Conservation (phyloP, 768 basidiomycete species). For the Hericium coralloides region DNA sequence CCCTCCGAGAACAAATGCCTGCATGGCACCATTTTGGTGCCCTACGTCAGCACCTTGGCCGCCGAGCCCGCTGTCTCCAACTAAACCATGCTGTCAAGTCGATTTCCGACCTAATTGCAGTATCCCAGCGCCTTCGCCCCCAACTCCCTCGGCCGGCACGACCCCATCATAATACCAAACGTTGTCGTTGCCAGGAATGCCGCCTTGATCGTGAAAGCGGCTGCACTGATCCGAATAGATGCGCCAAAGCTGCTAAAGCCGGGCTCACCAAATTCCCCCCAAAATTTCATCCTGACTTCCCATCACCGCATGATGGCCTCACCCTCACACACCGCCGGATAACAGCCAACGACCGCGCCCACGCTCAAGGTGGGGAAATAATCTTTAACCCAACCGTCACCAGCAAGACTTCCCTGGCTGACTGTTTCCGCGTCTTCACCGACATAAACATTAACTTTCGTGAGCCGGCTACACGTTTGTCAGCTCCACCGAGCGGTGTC, state of each 20-base stretch:
- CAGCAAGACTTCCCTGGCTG: neutral
- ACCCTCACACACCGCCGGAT: neutral
- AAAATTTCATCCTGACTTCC: no score
- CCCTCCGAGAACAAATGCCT: slow-evolving; percentile 2
- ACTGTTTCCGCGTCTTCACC: neutral
- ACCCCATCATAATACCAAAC: no score
- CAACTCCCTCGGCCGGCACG: no score
- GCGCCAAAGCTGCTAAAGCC: neutral
- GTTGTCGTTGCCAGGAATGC: no score
- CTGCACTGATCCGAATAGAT: neutral
- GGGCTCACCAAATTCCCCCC: neutral
- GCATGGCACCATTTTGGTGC: slow-evolving; percentile 11
- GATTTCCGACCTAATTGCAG: no score
- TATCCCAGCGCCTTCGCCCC: no score
- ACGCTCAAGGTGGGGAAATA: neutral
- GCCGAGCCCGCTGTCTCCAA: neutral
- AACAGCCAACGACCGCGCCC: neutral
- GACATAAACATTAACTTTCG: neutral
- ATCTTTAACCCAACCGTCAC: slow-evolving; percentile 3
- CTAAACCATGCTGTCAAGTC: no score
- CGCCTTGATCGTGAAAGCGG: no score
- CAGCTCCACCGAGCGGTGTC: neutral
- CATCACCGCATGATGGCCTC: neutral
- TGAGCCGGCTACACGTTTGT: no score
- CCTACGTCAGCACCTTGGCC: no score